Evolutionary conservation across 441 rosid genomes (phyloP).

Genomic region (Syzygium syzygioides): DNA sequence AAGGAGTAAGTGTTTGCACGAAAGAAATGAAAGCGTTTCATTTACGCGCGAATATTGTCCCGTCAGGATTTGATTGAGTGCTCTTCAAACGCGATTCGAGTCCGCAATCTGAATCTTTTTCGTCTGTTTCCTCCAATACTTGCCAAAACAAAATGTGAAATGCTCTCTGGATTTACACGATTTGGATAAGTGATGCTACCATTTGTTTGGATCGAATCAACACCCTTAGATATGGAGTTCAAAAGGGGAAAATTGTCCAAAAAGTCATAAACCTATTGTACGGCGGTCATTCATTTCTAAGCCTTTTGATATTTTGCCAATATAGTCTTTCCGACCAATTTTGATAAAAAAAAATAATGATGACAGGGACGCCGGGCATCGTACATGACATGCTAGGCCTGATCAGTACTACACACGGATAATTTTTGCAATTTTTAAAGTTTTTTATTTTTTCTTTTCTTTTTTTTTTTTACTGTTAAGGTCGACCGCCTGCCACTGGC

Average conservation of each 20-base stretch:
- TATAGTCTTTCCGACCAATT: too few species aligned
- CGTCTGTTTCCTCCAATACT: neutral
- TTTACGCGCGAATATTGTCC: neutral
- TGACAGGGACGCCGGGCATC: too few species aligned
- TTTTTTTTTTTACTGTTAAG: too few species aligned
- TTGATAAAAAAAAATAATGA: too few species aligned
- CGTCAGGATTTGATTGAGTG: neutral
- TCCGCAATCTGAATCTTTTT: neutral
- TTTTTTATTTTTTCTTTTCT: too few species aligned
- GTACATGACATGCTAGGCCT: too few species aligned
- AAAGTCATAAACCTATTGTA: rapidly evolving
- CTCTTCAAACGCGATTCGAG: neutral
- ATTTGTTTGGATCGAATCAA: neutral
- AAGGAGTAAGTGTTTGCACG: neutral
- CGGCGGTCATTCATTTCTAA: rapidly evolving
- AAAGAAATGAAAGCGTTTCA: neutral
- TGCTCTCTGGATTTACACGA: neutral
- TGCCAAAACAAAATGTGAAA: neutral
- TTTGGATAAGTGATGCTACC: neutral
- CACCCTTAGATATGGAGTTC: neutral
- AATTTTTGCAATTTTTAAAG: too few species aligned
- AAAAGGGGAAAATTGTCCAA: neutral
- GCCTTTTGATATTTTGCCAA: neutral
- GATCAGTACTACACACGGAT: too few species aligned
- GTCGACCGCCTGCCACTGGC: too few species aligned